phyloP scores from a whole-genome alignment of 2,329 filamentous ascomycete species.

The Diplodia corticola region DNA sequence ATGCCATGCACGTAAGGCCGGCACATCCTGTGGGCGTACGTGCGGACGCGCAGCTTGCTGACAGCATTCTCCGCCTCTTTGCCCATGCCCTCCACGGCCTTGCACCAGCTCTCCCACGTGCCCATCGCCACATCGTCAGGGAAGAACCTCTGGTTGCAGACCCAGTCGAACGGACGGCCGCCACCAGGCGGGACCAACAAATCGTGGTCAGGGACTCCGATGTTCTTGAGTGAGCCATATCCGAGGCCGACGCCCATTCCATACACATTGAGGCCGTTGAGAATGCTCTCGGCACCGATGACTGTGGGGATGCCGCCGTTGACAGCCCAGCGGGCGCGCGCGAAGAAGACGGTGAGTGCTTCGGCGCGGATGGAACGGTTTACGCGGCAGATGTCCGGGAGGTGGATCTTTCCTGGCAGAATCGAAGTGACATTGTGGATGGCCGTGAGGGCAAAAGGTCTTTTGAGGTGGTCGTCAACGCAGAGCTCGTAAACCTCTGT shows the following conservation, averaged over 20 bases:
- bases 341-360: not conserved
- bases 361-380: not conserved
- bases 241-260: not conserved
- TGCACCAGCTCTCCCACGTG: not conserved
- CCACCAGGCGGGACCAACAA: not conserved
- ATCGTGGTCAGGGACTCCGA: not conserved
- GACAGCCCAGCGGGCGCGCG: not conserved
- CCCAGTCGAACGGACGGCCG: not conserved
- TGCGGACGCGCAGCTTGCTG: not conserved
- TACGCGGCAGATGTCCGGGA: not conserved
- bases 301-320: not conserved
- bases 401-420: not conserved
- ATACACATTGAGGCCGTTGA: not conserved
- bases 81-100: not conserved
- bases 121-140: not conserved
- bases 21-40: not conserved
- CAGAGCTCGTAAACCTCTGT: not conserved
- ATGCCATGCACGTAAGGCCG: not conserved
- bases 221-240: not conserved
- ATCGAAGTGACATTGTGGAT: not conserved
- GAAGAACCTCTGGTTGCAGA: not conserved
- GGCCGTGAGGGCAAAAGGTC: not conserved
- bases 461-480: not conserved
- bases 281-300: not conserved
- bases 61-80: not conserved